Evolutionary conservation across 768 basidiomycete species (phyloP), one percentile per base, ranked within the genome.

Genomic region (Chiua virens): DNA sequence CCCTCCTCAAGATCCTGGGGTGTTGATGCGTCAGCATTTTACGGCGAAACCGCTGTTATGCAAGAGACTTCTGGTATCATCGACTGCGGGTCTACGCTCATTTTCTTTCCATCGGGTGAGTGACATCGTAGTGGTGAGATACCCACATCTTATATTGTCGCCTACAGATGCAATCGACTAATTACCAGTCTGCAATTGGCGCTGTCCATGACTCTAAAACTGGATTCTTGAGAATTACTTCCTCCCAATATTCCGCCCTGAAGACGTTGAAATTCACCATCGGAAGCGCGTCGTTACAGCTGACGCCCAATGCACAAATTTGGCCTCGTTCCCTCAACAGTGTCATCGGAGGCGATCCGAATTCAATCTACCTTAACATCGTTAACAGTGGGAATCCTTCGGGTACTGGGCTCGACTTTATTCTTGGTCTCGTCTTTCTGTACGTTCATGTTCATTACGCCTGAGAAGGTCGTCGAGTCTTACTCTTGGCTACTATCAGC

Each of bases 361-460:
- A 42, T 13, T 38, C 32, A 25, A 68, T 71, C 23, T 69, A 69
- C 43, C 67, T 72, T n/a, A n/a, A n/a, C 25, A 18, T 71, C 45
- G 44, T 72, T n/a, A 62, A 68, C 42, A 40, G 64, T 8, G 64
- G 60, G 0, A 45, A 5, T 3, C 0, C 46, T 4, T 57, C 53
- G 4, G 58, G 60, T 5, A 36, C 45, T 30, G 61, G 57, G 8
- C 23, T 68, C 7, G 64, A 62, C 51, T 68, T 67, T 17, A 32
- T 64, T 35, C 44, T 61, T 15, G 62, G 63, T 8, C 64, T 56
- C n/a, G 23, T 49, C 23, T 50, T 55, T 35, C 43, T 64, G 56
- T 54, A 15, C 17, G 51, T 42, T 30, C 10, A 9, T 6, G 28
- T 7, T 30, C 9, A 6, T 3, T 10, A 3, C 9, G 28, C 10